phyloP scores from a whole-genome alignment of 1,284 basidiomycete species.

The Irpex lacteus region DNA sequence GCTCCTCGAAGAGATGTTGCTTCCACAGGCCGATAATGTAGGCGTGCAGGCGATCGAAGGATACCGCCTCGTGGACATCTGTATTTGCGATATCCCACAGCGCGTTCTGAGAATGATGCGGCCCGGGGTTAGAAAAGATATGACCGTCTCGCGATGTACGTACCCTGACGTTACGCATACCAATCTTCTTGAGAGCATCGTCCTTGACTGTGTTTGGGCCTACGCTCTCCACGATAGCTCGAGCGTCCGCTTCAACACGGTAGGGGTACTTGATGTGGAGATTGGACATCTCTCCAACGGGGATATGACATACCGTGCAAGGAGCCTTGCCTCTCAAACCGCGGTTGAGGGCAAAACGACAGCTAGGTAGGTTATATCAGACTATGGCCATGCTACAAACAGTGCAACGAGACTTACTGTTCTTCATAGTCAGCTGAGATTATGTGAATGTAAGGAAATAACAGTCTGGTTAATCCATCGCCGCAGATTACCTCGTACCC shows the following conservation, averaged over 20 bases:
- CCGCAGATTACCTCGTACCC: conserved; percentile 21
- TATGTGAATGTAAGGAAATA: conserved; percentile 30
- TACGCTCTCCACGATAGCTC: background rate
- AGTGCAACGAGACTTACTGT: conserved; percentile 34
- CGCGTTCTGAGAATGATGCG: conserved; percentile 11
- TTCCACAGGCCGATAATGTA: conserved; percentile 8
- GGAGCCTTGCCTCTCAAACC: conserved; percentile 8
- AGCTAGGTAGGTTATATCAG: conserved; percentile 5
- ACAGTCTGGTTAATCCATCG: conserved; percentile 12
- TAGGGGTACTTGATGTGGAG: background rate
- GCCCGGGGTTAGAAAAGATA: background rate
- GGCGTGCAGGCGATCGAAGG: conserved; percentile 15
- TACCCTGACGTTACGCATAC: conserved; percentile 8
- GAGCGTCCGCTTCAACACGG: background rate
- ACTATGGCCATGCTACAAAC: background rate
- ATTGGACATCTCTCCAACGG: background rate
- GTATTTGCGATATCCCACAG: conserved; percentile 12
- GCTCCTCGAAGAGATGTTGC: conserved; percentile 9
- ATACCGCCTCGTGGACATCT: conserved; percentile 9
- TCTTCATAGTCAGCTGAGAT: conserved; percentile 35
- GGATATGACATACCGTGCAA: conserved; percentile 10
- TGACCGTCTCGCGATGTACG: background rate
- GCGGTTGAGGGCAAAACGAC: conserved; percentile 9
- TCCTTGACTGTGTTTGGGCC: conserved; percentile 1
- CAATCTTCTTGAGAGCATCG: background rate